Conservation (phyloP, 805 yeast genomes). For the Pichia nakasei region DNA sequence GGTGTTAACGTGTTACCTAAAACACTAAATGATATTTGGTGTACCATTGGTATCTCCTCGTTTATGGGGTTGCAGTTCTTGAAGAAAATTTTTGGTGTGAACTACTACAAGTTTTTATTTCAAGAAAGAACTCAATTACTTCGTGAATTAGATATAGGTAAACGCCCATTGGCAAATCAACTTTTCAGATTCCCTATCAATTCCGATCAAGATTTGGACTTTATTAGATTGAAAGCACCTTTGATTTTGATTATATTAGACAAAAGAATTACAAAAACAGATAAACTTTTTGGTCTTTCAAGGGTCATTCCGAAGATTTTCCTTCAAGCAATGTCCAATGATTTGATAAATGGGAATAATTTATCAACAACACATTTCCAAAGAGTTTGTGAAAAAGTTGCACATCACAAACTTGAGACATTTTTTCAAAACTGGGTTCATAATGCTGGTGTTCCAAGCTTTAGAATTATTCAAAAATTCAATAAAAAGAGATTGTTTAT, state of each 20-base stretch:
- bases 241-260: slow-evolving; percentile 77
- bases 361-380: slow-evolving; percentile 80
- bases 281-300: slow-evolving; percentile 83
- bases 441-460: slow-evolving; percentile 82
- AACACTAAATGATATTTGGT: slow-evolving; percentile 77
- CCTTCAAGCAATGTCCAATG: slow-evolving; percentile 93
- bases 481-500: slow-evolving; percentile 89
- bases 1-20: slow-evolving; percentile 85
- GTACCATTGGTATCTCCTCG: slow-evolving; percentile 74
- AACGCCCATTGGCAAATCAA: slow-evolving; percentile 73
- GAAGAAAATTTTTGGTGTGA: slow-evolving; percentile 66
- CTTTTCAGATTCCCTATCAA: slow-evolving; percentile 55
- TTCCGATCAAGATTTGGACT: slow-evolving; percentile 49
- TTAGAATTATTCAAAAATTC: slow-evolving; percentile 83
- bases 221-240: slow-evolving; percentile 75
- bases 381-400: slow-evolving; percentile 90
- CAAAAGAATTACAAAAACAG: slow-evolving; percentile 91
- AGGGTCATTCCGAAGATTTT: slow-evolving; percentile 88
- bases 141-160: slow-evolving; percentile 67
- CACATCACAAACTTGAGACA: slow-evolving; percentile 68
- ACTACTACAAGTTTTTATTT: slow-evolving; percentile 68
- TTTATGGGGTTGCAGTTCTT: slow-evolving; percentile 74
- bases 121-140: slow-evolving; percentile 57
- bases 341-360: slow-evolving; percentile 63
- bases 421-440: slow-evolving; percentile 93